Conservation (phyloP, 192 early-diverging fungal genomes). For the Gigaspora rosea region DNA sequence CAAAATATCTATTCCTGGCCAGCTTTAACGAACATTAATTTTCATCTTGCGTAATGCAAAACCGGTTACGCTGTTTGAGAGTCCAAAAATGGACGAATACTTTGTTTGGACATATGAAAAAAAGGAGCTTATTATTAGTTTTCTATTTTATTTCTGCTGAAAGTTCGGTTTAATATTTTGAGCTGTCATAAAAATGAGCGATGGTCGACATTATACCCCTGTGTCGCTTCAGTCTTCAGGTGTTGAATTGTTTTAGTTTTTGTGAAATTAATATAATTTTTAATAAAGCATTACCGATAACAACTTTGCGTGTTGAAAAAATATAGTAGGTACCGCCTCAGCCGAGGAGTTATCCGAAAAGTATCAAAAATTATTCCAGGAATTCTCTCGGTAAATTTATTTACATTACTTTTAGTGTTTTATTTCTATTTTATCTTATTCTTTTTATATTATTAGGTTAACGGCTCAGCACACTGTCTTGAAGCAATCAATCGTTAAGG, state of each 20-base stretch:
- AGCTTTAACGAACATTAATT: no score
- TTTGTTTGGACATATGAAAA: no score
- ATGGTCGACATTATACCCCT: background rate
- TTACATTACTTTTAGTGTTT: background rate
- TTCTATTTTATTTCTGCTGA: no score
- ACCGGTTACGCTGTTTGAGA: no score
- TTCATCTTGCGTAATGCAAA: no score
- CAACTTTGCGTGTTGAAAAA: background rate
- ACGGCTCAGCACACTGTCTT: constrained; percentile 62
- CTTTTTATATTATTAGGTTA: constrained; percentile 37
- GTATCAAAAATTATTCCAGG: constrained; percentile 56
- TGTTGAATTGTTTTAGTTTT: background rate
- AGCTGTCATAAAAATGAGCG: background rate
- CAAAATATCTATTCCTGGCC: no score
- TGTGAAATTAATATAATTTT: background rate
- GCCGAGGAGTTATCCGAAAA: constrained; percentile 59
- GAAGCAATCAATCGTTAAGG: constrained; percentile 60
- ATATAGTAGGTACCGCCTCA: constrained; percentile 19
- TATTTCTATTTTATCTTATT: background rate
- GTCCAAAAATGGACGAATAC: no score
- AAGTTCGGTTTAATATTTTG: no score
- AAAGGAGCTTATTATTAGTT: no score
- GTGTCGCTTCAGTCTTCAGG: constrained; percentile 6
- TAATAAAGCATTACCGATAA: background rate
- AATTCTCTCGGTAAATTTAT: constrained; percentile 51